Conservation (phyloP, 2,329 filamentous ascomycete species). For the Aspergillus ruber region DNA sequence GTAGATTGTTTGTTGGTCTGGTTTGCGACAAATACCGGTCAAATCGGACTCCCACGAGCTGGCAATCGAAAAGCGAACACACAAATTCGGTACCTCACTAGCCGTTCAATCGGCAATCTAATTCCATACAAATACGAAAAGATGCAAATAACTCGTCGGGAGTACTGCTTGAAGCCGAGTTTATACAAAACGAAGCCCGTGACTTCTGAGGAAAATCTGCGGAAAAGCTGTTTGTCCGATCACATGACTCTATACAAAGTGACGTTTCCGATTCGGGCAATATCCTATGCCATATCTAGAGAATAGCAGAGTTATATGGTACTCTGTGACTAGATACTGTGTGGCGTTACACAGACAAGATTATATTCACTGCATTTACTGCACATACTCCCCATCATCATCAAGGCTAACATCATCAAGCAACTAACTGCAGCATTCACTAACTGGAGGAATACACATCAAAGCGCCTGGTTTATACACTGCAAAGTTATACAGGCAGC, state of each 20-base stretch:
- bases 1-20: background rate
- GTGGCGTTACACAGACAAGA: background rate
- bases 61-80: background rate
- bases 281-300: too few species aligned
- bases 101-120: background rate
- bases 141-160: background rate
- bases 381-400: background rate
- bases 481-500: too few species aligned
- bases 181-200: conserved; percentile 3
- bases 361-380: background rate
- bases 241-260: background rate
- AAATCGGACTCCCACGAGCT: background rate
- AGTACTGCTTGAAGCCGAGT: background rate
- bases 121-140: background rate
- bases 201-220: background rate
- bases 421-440: background rate
- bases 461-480: background rate
- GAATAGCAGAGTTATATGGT: background rate
- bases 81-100: background rate
- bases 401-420: background rate
- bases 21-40: background rate
- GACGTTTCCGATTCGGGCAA: background rate
- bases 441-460: background rate
- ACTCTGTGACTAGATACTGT: background rate
- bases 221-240: background rate